These are phyloP conservation scores for Aschersonia sp. DNA, from an alignment of 2,329 filamentous ascomycete genomes.

Conservation along the genomic window DNA sequence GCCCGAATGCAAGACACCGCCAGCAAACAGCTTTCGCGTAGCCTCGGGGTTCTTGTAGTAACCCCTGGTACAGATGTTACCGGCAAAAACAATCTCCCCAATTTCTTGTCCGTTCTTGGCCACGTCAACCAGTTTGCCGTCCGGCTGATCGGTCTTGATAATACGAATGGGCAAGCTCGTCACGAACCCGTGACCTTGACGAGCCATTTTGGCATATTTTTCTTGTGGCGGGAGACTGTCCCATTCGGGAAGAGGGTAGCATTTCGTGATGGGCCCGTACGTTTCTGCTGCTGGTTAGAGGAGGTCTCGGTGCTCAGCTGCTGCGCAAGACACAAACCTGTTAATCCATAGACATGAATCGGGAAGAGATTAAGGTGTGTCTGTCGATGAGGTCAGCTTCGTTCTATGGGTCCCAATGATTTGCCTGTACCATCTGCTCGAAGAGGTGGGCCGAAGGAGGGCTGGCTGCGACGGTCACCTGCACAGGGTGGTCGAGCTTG, in stretches of 20 bases:
- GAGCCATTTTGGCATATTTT: constrained; percentile 79
- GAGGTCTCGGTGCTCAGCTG: background rate
- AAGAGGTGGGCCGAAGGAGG: constrained; percentile 86
- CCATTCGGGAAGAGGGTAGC: constrained; percentile 80
- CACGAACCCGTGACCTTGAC: constrained; percentile 86
- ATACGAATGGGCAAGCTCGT: constrained; percentile 69
- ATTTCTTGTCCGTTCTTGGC: constrained; percentile 33
- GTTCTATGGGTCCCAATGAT: background rate
- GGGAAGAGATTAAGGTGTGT: constrained; percentile 65
- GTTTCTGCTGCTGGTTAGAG: constrained; percentile 41
- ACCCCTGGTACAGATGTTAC: constrained; percentile 83
- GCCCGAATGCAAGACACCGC: constrained; percentile 76
- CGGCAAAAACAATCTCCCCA: constrained; percentile 59
- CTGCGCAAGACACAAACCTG: constrained; percentile 16
- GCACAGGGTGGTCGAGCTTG: constrained; percentile 53
- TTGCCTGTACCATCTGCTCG: constrained; percentile 61
- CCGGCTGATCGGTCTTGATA: constrained; percentile 63
- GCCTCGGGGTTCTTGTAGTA: constrained; percentile 87
- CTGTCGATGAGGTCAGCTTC: constrained; percentile 9
- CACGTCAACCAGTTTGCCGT: constrained; percentile 35
- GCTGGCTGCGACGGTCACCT: constrained; percentile 84
- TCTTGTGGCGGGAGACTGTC: constrained; percentile 58
- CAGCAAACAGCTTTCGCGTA: constrained; percentile 73
- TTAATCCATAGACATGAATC: constrained; percentile 84
- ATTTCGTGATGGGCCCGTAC: constrained; percentile 90